Evolutionary conservation across 2,329 filamentous ascomycete genomes (phyloP).

Genomic region (Neophaeococcomyces mojaviensis): DNA sequence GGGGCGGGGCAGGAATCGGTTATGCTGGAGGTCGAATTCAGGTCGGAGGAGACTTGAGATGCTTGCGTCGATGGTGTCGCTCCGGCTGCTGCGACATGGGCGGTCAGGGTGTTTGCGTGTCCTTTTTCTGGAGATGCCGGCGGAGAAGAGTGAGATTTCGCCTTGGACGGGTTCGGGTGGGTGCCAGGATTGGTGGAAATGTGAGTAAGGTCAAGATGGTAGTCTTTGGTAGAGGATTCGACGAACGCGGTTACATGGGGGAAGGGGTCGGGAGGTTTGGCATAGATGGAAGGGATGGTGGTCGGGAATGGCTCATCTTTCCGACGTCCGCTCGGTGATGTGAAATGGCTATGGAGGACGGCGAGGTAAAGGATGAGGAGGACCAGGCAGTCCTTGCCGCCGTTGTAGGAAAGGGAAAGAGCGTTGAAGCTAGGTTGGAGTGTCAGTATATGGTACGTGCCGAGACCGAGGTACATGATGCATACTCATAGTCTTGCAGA

Average conservation of each 20-base stretch:
- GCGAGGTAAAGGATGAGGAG: constrained; percentile 80
- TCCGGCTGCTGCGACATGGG: background rate
- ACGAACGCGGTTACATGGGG: constrained; percentile 82
- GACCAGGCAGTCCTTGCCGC: constrained; percentile 95
- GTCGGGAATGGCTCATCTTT: constrained; percentile 30
- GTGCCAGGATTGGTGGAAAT: constrained; percentile 56
- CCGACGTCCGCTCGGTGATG: constrained; percentile 7
- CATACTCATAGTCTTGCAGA: constrained; percentile 66
- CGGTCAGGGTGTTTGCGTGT: background rate
- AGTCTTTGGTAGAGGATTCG: constrained; percentile 53
- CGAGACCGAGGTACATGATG: constrained; percentile 3
- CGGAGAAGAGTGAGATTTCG: constrained; percentile 17
- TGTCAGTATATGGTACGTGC: constrained; percentile 9
- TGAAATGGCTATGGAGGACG: constrained; percentile 38
- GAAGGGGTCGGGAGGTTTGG: constrained; percentile 78
- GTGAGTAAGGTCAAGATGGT: constrained; percentile 67
- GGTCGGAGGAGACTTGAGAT: too few relatives aligned
- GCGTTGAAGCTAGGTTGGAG: constrained; percentile 56
- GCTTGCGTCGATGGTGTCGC: too few relatives aligned
- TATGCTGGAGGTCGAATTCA: background rate
- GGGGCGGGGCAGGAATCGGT: constrained; percentile 1
- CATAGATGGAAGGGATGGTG: constrained; percentile 77
- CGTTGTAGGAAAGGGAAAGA: constrained; percentile 89
- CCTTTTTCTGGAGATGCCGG: constrained; percentile 6
- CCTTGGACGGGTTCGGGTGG: constrained; percentile 9